Evolutionary conservation across 129 eudicot species (phyloP), one percentile per base, ranked within the genome.

Genomic region (Centrapalus pauciflorus): DNA sequence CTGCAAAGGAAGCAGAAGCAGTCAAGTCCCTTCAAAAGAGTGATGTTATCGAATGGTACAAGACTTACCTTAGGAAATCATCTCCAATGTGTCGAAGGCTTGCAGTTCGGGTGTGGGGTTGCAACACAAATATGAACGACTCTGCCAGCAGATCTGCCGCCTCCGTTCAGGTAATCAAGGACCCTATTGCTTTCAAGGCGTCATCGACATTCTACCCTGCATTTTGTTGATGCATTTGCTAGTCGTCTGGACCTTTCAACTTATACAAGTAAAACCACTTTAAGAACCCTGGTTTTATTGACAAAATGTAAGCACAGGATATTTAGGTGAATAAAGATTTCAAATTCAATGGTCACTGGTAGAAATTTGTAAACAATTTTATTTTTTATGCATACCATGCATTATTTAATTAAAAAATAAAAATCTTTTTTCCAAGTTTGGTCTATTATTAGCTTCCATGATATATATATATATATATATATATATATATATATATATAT

Each of bases 41-140:
- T 5, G 98, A 92, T 66, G 50, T 88, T 38, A 65, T 74, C 1
- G 77, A 88, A 21, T 92, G 98, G 98, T 92, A 77, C 70, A 73
- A 63, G 32, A 88, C 85, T 28, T 92, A 87, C 67, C 51, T 83
- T 45, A 82, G 71, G 69, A 79, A 48, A 69, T 48, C 90, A 4
- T 86, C 97, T 59, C 85, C 81, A 2, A 86, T 76, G 78, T 84
- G 97, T 38, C 79, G 97, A 66, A 90, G 97, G 76, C 85, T 90
- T 72, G 86, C 86, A 0, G 70, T 86, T 55, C 81, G 93, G 1
- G 79, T 89, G 11, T 92, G 98, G 98, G 98, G 98, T 28, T 92
- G 95, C 81, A 81, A 92, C 55, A 81, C 95, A 14, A 77, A 88
- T 55, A 61, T 54, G 75, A 79, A 69, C 33, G 83, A 77, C 19